Evolutionary conservation across 1,139 yeast genomes (phyloP), one percentile per base, ranked within the genome.

Genomic region (Kodamaea derodonti): DNA sequence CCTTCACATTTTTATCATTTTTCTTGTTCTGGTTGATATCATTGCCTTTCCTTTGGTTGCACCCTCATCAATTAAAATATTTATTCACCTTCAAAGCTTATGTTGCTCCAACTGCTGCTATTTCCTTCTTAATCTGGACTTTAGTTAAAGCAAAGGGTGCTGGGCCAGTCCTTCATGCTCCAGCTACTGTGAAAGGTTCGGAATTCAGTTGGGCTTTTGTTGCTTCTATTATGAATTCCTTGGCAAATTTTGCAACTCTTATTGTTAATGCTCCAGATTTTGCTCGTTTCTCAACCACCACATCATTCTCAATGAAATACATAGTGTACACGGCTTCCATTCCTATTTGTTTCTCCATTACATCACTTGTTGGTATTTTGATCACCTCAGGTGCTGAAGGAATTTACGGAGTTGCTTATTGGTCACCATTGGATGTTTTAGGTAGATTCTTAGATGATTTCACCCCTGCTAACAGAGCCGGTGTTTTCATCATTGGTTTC

Each of bases 251-350:
- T 52, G 94, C 95, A 5, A 84, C 96, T 6, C 71, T 88, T 52
- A 83, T 86, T 51, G 77, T 84, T 43, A 88, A 88, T 60, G 84
- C 95, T 14, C 95, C 96, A 0, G 97, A 88, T 70, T 87, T 86
- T 58, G 72, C 95, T 15, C 78, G 96, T 57, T 84, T 87, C 57
- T 83, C 95, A 8, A 73, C 71, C 37, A 55, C 52, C 33, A 69
- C 70, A 8, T 53, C 69, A 7, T 66, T 63, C 39, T 54, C 63
- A 15, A 62, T 68, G 58, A 69, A 67, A 41, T 68, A 68, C 40
- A 47, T 67, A 42, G 72, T 67, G 10, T 65, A 68, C 48, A 73
- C 75, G 18, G 49, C 83, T 18, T 72, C 90, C 4, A 79, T 87
- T 42, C 95, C 96, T 24, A 47, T 84, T 14, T 72, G 85, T 48